Conservation (phyloP, 2,329 filamentous ascomycete genomes). For the Cladosporium velox region DNA sequence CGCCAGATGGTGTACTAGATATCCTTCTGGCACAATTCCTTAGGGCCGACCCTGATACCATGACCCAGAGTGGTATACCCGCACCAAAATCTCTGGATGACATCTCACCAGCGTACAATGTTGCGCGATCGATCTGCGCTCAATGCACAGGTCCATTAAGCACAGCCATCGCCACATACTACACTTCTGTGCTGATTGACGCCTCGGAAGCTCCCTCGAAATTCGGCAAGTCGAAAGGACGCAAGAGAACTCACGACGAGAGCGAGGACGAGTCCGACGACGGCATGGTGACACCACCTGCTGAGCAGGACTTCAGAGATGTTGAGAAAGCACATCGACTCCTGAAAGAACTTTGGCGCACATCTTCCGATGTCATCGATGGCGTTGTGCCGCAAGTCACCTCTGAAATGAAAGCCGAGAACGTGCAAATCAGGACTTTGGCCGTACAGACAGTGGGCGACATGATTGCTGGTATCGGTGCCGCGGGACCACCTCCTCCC, state of each 20-base stretch:
- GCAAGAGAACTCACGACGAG: constrained; percentile 43
- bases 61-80: constrained; percentile 49
- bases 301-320: constrained; percentile 83
- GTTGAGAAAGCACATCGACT: constrained; percentile 86
- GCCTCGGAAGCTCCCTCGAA: constrained; percentile 54
- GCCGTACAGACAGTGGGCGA: constrained; percentile 94
- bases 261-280: constrained; percentile 47
- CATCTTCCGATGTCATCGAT: constrained; percentile 80
- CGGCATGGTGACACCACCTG: constrained; percentile 52
- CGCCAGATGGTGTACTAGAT: constrained; percentile 83
- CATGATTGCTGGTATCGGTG: constrained; percentile 90
- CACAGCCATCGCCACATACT: constrained; percentile 91
- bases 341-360: constrained; percentile 90
- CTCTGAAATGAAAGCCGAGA: constrained; percentile 87
- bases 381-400: constrained; percentile 95
- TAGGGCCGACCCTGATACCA: constrained; percentile 69
- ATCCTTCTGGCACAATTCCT: constrained; percentile 95
- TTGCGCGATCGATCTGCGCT: constrained; percentile 94
- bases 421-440: constrained; percentile 78
- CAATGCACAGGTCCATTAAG: constrained; percentile 91
- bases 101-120: constrained; percentile 88
- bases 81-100: constrained; percentile 61
- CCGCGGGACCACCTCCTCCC: constrained; percentile 77
- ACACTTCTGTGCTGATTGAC: constrained; percentile 93
- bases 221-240: constrained; percentile 49